These are phyloP conservation scores for Quercus lobata DNA, from an alignment of 331 rosid genomes.

Conservation along the genomic window DNA sequence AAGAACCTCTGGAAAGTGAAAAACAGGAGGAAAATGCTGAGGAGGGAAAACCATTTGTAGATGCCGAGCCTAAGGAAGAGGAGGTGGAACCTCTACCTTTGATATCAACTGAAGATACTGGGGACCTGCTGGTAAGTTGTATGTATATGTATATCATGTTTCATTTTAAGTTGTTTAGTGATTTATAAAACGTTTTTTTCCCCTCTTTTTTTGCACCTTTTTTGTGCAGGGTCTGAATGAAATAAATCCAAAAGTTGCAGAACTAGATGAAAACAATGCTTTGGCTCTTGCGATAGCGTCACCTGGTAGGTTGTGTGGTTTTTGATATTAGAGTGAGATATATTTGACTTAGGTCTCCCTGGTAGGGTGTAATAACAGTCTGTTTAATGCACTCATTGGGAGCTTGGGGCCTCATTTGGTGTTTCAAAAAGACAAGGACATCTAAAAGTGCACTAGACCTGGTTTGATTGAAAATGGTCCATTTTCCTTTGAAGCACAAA, in stretches of 20 bases:
- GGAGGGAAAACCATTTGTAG: slow-evolving; percentile 29
- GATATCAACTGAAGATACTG: slow-evolving; percentile 50
- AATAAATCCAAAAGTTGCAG: slow-evolving; percentile 71
- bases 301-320: slow-evolving; percentile 49
- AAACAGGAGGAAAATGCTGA: slow-evolving; percentile 40
- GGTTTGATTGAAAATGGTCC: not conserved
- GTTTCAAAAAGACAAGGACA: not conserved
- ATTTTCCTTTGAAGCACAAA: not conserved
- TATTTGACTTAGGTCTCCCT: not conserved
- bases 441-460: not conserved
- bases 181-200: not conserved
- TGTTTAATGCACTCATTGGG: not conserved
- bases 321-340: slow-evolving; percentile 10
- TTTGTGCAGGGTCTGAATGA: slow-evolving; percentile 68
- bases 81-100: slow-evolving; percentile 54
- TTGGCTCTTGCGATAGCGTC: slow-evolving; percentile 86
- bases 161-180: slow-evolving; percentile 7
- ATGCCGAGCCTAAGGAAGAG: slow-evolving; percentile 37
- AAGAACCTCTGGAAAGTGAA: slow-evolving; percentile 38
- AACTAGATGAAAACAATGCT: slow-evolving; percentile 81
- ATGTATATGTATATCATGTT: not conserved
- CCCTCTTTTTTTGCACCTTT: not conserved
- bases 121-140: slow-evolving; percentile 67
- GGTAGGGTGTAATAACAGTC: not conserved
- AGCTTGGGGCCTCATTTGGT: not conserved